Conservation (phyloP, 2,329 filamentous ascomycete species). For the Keithomyces neogunnii region DNA sequence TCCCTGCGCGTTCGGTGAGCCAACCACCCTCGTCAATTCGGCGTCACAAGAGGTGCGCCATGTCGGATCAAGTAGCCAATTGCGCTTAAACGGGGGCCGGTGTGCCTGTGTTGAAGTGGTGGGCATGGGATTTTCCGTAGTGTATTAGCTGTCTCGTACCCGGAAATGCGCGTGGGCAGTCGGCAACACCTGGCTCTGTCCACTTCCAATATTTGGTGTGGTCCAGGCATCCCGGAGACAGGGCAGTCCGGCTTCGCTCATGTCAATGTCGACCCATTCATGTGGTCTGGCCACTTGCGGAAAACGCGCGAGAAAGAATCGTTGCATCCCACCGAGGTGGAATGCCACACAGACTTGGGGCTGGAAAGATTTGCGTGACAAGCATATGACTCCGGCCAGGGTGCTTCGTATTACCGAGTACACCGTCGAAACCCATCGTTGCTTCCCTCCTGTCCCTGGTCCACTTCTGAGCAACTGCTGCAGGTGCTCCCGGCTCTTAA, state of each 20-base stretch:
- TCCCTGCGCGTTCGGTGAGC: not conserved
- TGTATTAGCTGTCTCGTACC: too few species aligned
- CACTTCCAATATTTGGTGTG: not conserved
- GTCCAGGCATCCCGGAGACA: not conserved
- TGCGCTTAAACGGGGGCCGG: not conserved
- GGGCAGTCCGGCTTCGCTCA: not conserved
- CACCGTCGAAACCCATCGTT: not conserved
- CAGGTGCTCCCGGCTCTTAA: not conserved
- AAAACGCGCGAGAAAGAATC: not conserved
- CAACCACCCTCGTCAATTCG: not conserved
- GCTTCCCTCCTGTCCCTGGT: not conserved
- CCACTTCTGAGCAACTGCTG: not conserved
- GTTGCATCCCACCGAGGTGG: not conserved
- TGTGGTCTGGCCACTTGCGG: not conserved
- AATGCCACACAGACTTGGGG: not conserved
- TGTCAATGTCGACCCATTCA: not conserved
- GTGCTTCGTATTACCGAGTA: not conserved
- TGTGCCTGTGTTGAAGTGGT: too few species aligned
- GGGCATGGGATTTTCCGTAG: too few species aligned
- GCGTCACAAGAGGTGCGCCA: not conserved
- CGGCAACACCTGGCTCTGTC: not conserved
- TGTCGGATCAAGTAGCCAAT: not conserved
- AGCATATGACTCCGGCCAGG: not conserved
- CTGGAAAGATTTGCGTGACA: not conserved
- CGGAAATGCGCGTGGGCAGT: too few species aligned